phyloP scores from a whole-genome alignment of 2,329 filamentous ascomycete species.

The Cryphonectria nitschkei region DNA sequence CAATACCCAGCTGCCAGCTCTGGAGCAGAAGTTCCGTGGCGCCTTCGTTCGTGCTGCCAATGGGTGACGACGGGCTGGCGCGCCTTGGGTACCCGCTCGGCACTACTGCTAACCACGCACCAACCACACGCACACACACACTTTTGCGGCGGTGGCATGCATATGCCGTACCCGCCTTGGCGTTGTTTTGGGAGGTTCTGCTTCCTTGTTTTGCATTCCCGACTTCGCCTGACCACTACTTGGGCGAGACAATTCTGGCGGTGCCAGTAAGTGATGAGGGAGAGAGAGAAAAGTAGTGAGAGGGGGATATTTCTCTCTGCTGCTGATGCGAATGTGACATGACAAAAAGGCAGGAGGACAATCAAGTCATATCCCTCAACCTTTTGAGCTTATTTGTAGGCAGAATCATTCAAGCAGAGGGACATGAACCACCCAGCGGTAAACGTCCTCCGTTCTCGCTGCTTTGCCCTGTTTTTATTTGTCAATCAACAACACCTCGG shows the following conservation, averaged over 20 bases:
- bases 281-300: not conserved
- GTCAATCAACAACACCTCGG: not conserved
- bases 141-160: not conserved
- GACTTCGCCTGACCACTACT: not conserved
- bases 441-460: not conserved
- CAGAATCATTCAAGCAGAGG: too few relatives aligned
- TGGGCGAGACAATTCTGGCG: too few relatives aligned
- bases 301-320: too few relatives aligned
- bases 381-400: not conserved
- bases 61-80: not conserved
- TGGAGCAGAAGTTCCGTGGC: not conserved
- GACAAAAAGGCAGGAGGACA: too few relatives aligned
- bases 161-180: conserved; percentile 5
- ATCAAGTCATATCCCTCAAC: not conserved
- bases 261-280: not conserved
- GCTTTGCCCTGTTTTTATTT: not conserved
- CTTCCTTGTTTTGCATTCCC: not conserved
- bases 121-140: not conserved
- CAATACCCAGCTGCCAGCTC: not conserved
- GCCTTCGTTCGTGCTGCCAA: not conserved
- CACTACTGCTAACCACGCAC: not conserved
- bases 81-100: not conserved
- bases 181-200: conserved; percentile 1
- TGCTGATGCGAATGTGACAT: too few relatives aligned
- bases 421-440: too few relatives aligned